Conservation (phyloP, 129 eudicot species). For the Calendula officinalis region DNA sequence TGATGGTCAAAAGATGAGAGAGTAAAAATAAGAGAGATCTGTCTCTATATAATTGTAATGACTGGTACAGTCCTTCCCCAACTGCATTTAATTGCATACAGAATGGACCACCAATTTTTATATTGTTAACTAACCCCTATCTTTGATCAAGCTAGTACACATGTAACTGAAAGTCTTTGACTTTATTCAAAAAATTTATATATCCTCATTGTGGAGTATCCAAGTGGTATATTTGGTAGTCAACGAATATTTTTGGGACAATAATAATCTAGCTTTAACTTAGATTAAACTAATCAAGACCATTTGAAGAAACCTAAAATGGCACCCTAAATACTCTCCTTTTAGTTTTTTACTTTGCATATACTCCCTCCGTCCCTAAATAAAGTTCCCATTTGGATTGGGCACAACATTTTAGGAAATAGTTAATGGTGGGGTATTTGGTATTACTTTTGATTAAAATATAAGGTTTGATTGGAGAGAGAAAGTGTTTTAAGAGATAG, state of each 20-base stretch:
- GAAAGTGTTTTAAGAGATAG: too few relatives aligned
- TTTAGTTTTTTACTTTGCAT: too few relatives aligned
- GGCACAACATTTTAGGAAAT: too few relatives aligned
- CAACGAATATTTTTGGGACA: not conserved
- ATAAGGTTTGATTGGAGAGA: too few relatives aligned
- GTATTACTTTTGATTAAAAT: too few relatives aligned
- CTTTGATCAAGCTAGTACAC: conserved; percentile 28
- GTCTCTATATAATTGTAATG: conserved; percentile 12
- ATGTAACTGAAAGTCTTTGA: conserved; percentile 31
- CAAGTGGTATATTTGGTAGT: not conserved
- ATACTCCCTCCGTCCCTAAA: too few relatives aligned
- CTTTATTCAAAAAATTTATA: conserved; percentile 9
- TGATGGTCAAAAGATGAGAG: conserved; percentile 22
- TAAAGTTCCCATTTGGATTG: too few relatives aligned
- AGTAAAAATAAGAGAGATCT: conserved; percentile 22
- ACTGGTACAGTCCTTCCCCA: conserved; percentile 33
- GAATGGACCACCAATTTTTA: conserved; percentile 37
- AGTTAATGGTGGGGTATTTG: too few relatives aligned
- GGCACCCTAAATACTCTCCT: too few relatives aligned
- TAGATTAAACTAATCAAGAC: too few relatives aligned
- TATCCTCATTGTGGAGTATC: not conserved
- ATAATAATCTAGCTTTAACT: too few relatives aligned
- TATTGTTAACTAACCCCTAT: conserved; percentile 16
- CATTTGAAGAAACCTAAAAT: too few relatives aligned
- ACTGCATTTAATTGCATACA: conserved; percentile 35